A percentile compares a stretch with the other conserved stretches of the same genome.
These are phyloP conservation scores for Cyberlindnera suaveolens DNA, from an alignment of 805 yeast species.

Conservation along the genomic window DNA sequence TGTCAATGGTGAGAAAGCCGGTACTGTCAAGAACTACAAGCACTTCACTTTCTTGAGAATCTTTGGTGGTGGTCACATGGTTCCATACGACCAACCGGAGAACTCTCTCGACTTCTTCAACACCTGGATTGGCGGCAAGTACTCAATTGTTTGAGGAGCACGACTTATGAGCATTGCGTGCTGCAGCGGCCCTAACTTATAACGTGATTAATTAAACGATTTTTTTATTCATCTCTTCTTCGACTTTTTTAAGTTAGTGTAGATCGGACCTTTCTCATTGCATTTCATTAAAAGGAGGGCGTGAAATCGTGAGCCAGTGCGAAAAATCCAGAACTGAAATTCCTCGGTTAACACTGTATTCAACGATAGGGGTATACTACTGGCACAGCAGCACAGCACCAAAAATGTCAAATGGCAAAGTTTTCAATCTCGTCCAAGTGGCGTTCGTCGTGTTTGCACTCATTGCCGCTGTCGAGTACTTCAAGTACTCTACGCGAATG, in stretches of 20 bases:
- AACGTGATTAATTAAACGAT: no score
- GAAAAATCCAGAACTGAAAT: no score
- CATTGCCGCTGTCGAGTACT: conserved; percentile 37
- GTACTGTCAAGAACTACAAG: conserved; percentile 60
- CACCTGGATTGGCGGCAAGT: conserved; percentile 77
- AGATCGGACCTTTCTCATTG: neutral
- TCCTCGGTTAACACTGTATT: no score
- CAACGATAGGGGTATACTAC: neutral
- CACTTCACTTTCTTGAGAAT: conserved; percentile 77
- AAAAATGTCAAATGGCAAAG: conserved; percentile 13
- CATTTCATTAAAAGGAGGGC: neutral
- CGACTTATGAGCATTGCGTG: neutral
- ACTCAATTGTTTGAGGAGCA: conserved; percentile 18
- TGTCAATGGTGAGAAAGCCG: conserved; percentile 48
- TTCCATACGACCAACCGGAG: conserved; percentile 84
- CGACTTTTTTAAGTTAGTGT: neutral
- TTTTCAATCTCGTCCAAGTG: conserved; percentile 24
- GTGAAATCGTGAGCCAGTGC: no score
- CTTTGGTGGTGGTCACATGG: conserved; percentile 94
- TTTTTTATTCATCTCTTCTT: neutral
- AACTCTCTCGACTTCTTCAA: conserved; percentile 74
- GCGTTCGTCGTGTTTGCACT: conserved; percentile 24
- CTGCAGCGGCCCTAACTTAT: no score
- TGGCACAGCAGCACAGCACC: neutral
- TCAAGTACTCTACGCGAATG: conserved; percentile 33